phyloP scores from a whole-genome alignment of 257 asterid species.

The Avicennia marina region DNA sequence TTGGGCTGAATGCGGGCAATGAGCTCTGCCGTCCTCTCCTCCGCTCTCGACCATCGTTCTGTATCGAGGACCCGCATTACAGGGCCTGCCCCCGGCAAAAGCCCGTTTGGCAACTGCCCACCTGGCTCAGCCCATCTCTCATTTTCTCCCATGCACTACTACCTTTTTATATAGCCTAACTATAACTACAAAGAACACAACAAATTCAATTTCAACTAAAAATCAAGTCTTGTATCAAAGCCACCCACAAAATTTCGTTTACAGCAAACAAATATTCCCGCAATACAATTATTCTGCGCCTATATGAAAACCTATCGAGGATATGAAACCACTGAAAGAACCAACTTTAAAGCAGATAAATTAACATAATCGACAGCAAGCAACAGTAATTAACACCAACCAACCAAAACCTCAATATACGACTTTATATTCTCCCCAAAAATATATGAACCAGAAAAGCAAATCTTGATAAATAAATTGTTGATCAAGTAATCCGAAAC shows the following conservation, averaged over 20 bases:
- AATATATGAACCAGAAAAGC: background rate
- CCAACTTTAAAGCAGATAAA: constrained; percentile 8
- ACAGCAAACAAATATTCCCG: constrained; percentile 7
- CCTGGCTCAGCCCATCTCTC: constrained; percentile 73
- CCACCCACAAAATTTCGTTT: constrained; percentile 14
- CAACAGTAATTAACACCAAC: constrained; percentile 12
- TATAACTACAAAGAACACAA: constrained; percentile 13
- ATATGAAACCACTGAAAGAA: constrained; percentile 4
- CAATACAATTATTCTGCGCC: background rate
- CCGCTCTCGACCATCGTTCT: constrained; percentile 83
- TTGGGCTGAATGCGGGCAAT: constrained; percentile 90
- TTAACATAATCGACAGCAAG: background rate
- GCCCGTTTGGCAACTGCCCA: constrained; percentile 74
- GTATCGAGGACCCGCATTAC: constrained; percentile 52
- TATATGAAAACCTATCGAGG: constrained; percentile 10
- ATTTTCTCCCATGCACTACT: constrained; percentile 76
- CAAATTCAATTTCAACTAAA: background rate
- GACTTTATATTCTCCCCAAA: constrained; percentile 2
- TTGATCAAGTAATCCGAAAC: constrained; percentile 39
- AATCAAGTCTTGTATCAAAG: constrained; percentile 13
- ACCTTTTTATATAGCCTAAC: constrained; percentile 24
- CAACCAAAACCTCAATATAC: constrained; percentile 12
- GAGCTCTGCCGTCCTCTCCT: constrained; percentile 89
- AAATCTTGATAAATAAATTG: constrained; percentile 12
- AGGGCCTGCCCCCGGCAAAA: constrained; percentile 65